Percentiles rank a stretch among this genome's conserved stretches.
phyloP scores from a whole-genome alignment of 495 filamentous ascomycete genomes.

The Penicillium bialowiezense region DNA sequence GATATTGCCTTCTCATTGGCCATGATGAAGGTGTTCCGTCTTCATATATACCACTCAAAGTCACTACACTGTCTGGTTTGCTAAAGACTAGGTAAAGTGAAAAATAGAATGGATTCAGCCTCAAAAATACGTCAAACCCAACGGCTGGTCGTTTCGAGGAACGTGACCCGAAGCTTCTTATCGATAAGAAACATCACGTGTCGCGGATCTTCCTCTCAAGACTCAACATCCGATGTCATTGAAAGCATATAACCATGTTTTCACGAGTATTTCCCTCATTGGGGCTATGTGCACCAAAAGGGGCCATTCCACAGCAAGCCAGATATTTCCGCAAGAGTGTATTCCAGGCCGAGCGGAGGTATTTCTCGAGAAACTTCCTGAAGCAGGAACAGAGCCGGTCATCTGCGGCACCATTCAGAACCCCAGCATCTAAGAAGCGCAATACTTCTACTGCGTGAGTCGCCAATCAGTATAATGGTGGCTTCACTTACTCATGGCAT shows the following conservation, averaged over 20 bases:
- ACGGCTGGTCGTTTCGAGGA: not conserved
- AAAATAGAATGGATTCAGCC: not conserved
- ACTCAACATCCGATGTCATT: slow-evolving; percentile 11
- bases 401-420: slow-evolving; percentile 37
- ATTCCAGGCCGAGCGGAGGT: slow-evolving; percentile 28
- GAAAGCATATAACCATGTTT: slow-evolving; percentile 29
- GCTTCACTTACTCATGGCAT: slow-evolving; percentile 40
- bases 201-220: slow-evolving; percentile 11
- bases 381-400: slow-evolving; percentile 26
- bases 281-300: slow-evolving; percentile 19
- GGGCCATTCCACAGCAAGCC: slow-evolving; percentile 15
- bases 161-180: slow-evolving; percentile 10
- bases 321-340: slow-evolving; percentile 12
- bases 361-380: slow-evolving; percentile 37
- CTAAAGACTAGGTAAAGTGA: not conserved
- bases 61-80: not conserved
- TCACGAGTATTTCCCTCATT: slow-evolving; percentile 27
- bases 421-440: slow-evolving; percentile 39
- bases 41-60: no score
- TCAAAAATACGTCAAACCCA: not conserved
- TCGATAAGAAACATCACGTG: slow-evolving; percentile 22
- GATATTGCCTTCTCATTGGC: no score
- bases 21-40: no score
- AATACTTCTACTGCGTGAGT: slow-evolving; percentile 45
- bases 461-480: not conserved